Percentiles rank a stretch among this genome's conserved stretches.
These are phyloP conservation scores for Craterostigma plantagineum DNA, from an alignment of 257 asterid species.

Conservation along the genomic window DNA sequence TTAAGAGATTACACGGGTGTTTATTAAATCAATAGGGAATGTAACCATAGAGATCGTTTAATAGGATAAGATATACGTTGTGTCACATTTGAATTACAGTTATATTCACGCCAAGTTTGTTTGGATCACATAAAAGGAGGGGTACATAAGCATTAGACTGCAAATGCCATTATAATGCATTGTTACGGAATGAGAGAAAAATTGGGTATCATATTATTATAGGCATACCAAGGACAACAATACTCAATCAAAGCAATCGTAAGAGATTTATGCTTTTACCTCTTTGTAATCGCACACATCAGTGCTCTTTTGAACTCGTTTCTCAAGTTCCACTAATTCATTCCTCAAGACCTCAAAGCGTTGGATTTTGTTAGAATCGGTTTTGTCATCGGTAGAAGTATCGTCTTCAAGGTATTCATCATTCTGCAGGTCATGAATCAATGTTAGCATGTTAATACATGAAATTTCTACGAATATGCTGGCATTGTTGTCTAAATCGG, in stretches of 20 bases:
- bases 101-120: neutral
- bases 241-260: constrained; percentile 1
- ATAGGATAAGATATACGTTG: too few relatives aligned
- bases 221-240: constrained; percentile 6
- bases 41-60: neutral
- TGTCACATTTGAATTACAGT: neutral
- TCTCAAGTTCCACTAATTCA: constrained; percentile 83
- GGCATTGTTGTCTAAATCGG: too few relatives aligned
- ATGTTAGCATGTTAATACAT: neutral
- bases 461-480: too few relatives aligned
- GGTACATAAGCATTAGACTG: neutral
- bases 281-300: constrained; percentile 38
- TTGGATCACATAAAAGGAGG: constrained; percentile 4
- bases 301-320: constrained; percentile 73
- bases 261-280: constrained; percentile 17
- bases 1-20: constrained; percentile 6
- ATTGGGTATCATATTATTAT: constrained; percentile 6
- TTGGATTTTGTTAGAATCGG: constrained; percentile 46
- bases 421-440: constrained; percentile 19
- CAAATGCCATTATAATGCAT: constrained; percentile 3
- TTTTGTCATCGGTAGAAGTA: constrained; percentile 14
- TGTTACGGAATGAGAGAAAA: constrained; percentile 4
- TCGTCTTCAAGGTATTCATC: constrained; percentile 28
- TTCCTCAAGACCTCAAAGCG: constrained; percentile 64
- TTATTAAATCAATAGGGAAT: constrained; percentile 4